Conservation (phyloP, 306 rosid species). For the Luffa aegyptiaca region DNA sequence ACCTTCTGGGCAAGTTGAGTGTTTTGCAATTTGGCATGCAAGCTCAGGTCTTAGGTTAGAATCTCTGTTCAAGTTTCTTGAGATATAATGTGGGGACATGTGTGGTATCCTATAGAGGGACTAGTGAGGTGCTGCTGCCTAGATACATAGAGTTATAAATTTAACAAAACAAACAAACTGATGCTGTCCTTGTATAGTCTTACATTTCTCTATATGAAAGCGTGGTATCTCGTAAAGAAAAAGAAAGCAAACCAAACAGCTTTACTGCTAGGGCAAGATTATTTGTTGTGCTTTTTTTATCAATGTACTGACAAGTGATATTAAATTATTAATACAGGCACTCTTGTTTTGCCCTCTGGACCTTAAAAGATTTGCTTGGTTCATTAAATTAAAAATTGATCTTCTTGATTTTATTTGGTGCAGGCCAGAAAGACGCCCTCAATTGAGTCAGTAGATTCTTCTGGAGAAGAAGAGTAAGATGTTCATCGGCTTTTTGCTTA, state of each 20-base stretch:
- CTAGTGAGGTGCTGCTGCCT: not conserved
- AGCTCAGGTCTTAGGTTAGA: not conserved
- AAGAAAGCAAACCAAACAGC: not conserved
- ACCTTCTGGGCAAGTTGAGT: not conserved
- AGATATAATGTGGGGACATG: not conserved
- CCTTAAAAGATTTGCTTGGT: not conserved
- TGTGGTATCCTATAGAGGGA: not conserved
- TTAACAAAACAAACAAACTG: not conserved
- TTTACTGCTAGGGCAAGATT: not conserved
- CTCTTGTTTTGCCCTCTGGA: not conserved
- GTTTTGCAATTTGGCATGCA: not conserved
- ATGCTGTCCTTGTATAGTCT: not conserved
- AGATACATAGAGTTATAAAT: not conserved
- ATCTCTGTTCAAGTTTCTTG: not conserved
- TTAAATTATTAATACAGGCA: not conserved
- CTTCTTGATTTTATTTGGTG: conserved; percentile 16
- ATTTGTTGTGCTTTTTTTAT: not conserved
- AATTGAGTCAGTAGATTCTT: conserved; percentile 90
- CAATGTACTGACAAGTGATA: not conserved
- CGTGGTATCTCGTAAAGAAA: not conserved
- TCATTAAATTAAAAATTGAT: not conserved
- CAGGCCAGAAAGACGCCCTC: conserved; percentile 91
- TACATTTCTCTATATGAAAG: not conserved
- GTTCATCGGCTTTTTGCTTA: not conserved
- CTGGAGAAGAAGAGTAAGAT: conserved; percentile 99